Conservation (phyloP, 2,329 filamentous ascomycete genomes). For the Fusarium equiseti region DNA sequence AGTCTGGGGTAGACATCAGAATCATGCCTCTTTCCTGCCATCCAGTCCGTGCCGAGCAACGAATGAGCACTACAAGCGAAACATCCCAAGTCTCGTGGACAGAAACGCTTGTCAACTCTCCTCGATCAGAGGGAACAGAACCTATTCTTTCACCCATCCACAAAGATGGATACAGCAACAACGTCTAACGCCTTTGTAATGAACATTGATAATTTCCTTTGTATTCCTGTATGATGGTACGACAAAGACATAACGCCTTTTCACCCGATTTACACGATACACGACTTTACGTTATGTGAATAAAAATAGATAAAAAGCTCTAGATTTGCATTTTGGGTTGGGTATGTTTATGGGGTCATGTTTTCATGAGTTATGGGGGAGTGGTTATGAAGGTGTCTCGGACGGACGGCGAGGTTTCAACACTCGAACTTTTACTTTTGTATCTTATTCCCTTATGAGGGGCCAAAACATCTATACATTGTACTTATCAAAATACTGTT, state of each 20-base stretch:
- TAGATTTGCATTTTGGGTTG: constrained; percentile 8
- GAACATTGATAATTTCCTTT: constrained; percentile 12
- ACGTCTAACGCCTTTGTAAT: constrained; percentile 14
- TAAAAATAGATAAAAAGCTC: constrained; percentile 26
- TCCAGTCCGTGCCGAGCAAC: not conserved
- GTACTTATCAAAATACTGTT: not conserved
- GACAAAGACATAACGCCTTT: constrained; percentile 16
- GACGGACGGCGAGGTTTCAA: not conserved
- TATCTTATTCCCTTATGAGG: not conserved
- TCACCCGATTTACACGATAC: constrained; percentile 11
- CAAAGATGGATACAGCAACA: constrained; percentile 27
- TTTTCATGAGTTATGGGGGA: not conserved
- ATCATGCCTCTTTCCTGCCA: not conserved
- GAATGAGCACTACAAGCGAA: constrained; percentile 29
- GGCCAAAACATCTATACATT: not conserved
- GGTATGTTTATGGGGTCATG: not conserved
- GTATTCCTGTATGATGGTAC: constrained; percentile 12
- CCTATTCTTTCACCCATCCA: constrained; percentile 22
- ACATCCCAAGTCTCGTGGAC: constrained; percentile 38
- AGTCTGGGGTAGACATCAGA: not conserved
- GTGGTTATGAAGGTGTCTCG: not conserved
- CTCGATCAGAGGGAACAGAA: constrained; percentile 19
- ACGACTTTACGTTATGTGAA: constrained; percentile 16
- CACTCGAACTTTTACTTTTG: not conserved
- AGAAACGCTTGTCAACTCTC: constrained; percentile 10